These are phyloP conservation scores for Trifolium pratense DNA, from an alignment of 306 rosid genomes.

Conservation along the genomic window DNA sequence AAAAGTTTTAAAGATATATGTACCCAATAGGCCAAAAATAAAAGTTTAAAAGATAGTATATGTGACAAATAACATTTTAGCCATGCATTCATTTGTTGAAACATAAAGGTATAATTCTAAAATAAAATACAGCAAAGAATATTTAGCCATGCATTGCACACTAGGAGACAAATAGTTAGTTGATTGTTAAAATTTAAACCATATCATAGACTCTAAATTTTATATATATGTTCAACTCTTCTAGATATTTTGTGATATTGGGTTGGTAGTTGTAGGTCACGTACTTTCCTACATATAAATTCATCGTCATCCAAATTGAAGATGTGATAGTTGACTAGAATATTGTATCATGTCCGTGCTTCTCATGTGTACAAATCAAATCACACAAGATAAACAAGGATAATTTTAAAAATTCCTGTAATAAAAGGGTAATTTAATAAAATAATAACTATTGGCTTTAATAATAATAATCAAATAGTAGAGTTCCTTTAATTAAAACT, in stretches of 20 bases:
- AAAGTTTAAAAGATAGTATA: no score
- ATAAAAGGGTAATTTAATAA: not conserved
- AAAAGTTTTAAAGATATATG: no score
- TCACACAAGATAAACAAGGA: not conserved
- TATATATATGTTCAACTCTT: not conserved
- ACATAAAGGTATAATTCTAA: not conserved
- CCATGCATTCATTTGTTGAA: not conserved
- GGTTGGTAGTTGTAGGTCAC: slow-evolving; percentile 22
- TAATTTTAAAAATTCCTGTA: not conserved
- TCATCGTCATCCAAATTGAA: not conserved
- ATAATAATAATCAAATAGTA: not conserved
- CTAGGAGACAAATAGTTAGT: slow-evolving; percentile 6
- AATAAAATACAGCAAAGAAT: not conserved
- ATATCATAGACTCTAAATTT: not conserved
- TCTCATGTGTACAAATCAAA: slow-evolving; percentile 5
- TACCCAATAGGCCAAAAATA: no score
- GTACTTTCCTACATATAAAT: not conserved
- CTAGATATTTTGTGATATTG: slow-evolving; percentile 1
- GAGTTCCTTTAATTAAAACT: no score
- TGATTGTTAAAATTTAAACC: not conserved
- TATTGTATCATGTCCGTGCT: not conserved
- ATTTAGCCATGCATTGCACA: slow-evolving; percentile 10
- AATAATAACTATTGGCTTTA: not conserved
- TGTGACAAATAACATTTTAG: not conserved
- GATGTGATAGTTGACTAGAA: slow-evolving; percentile 17